Evolutionary conservation across 192 early-diverging fungal genomes (phyloP), one percentile per base, ranked within the genome.

Genomic region (Coemansia sp.): DNA sequence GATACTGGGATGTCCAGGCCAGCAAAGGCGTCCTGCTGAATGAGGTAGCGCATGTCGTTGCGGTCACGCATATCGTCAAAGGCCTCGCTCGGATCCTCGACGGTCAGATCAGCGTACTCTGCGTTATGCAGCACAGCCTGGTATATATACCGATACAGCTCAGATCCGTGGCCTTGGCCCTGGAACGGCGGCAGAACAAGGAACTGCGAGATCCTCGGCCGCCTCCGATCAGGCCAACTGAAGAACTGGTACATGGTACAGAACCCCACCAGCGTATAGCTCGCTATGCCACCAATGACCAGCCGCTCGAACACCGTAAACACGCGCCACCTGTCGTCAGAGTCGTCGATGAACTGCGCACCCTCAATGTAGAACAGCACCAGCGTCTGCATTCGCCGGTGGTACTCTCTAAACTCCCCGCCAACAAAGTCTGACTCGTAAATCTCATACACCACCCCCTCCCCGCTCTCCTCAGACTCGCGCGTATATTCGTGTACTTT

Each of bases 191-290:
- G 96, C 65, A 98, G 73, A n/a, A 98, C 88, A 9, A 98, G 67
- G 68, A 96, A 94, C 87, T 98, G 96, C 75, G 94, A 95, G 55
- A 98, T 98, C 37, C 95, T 82, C 83, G 94, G 87, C 15, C 95
- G 85, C 62, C 84, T 85, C 45, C 84, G 77, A 58, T 96, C 90
- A 2, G 92, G 92, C 74, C 88, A 97, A 66, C 86, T 89, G 73
- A 87, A 96, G 74, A 94, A 98, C 21, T 87, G 86, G 76, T 98
- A 97, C 57, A 88, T 85, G 1, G 92, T 94, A 45, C 85, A 86
- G 78, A 92, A 98, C 17, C 96, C 95, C 6, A 95, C 90, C 58
- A 96, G 66, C 38, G 85, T 74, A 73, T 94, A 98, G 32, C 73
- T 76, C 1, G 82, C 29, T 1, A 62, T 68, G 21, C 85, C 88